phyloP scores from a whole-genome alignment of 2,329 filamentous ascomycete genomes.

The Cladophialophora exuberans region DNA sequence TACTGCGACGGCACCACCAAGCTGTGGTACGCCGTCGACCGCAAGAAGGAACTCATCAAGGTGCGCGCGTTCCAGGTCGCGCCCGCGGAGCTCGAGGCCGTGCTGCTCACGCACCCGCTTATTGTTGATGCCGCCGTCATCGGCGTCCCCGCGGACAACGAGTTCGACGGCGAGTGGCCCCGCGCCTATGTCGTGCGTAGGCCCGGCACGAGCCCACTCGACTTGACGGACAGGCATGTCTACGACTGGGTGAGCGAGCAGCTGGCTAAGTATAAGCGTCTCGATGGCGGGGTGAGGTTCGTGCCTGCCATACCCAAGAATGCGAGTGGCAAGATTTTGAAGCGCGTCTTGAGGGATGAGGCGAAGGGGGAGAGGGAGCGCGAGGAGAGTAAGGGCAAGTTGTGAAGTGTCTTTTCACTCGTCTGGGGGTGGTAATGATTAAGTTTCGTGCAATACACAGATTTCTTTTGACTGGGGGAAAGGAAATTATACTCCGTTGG shows the following conservation, averaged over 20 bases:
- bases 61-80: conserved; percentile 52
- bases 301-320: conserved; percentile 54
- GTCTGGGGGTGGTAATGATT: no score
- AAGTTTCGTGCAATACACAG: no score
- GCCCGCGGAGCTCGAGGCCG: conserved; percentile 55
- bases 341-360: conserved; percentile 22
- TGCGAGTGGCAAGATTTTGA: conserved; percentile 53
- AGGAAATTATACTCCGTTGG: no score
- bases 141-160: conserved; percentile 39
- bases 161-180: conserved; percentile 23
- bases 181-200: conserved; percentile 40
- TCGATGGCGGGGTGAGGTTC: conserved; percentile 53
- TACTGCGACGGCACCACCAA: conserved; percentile 39
- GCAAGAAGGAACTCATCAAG: conserved; percentile 30
- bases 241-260: conserved; percentile 31
- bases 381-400: background rate
- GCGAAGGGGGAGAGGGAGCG: conserved; percentile 14
- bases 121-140: conserved; percentile 56
- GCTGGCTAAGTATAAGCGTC: conserved; percentile 67
- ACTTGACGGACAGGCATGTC: conserved; percentile 31
- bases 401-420: background rate
- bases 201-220: conserved; percentile 40
- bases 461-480: no score
- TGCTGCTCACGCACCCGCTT: conserved; percentile 47
- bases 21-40: conserved; percentile 27